Conservation (phyloP, 2,329 filamentous ascomycete species). For the Aspergillus japonicus region DNA sequence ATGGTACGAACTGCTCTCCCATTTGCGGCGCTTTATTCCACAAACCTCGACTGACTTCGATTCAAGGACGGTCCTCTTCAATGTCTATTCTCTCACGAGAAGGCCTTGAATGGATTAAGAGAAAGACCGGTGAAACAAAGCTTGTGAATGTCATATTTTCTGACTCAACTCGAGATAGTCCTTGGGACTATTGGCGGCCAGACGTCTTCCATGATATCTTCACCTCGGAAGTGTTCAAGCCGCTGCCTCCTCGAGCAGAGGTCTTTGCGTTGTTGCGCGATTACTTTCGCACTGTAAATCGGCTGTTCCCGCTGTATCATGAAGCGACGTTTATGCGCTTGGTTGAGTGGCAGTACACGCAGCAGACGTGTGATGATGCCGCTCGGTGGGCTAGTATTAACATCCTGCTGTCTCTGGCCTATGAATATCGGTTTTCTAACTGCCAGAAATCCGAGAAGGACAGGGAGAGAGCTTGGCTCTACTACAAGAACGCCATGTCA, state of each 20-base stretch:
- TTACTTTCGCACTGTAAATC: slow-evolving; percentile 95
- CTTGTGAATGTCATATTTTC: slow-evolving; percentile 86
- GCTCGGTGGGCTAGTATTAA: slow-evolving; percentile 98
- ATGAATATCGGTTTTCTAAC: slow-evolving; percentile 86
- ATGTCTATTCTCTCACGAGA: slow-evolving; percentile 96
- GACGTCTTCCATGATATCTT: slow-evolving; percentile 93
- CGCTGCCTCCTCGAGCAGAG: slow-evolving; percentile 78
- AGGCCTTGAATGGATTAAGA: slow-evolving; percentile 94
- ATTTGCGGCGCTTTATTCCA: neutral
- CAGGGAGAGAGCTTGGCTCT: slow-evolving; percentile 86
- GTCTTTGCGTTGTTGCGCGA: slow-evolving; percentile 81
- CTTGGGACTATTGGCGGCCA: slow-evolving; percentile 94
- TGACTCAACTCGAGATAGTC: slow-evolving; percentile 78
- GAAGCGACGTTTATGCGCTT: slow-evolving; percentile 95
- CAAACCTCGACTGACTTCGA: neutral
- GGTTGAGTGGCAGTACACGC: slow-evolving; percentile 87
- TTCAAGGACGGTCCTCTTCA: slow-evolving; percentile 78
- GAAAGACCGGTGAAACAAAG: slow-evolving; percentile 86
- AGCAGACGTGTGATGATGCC: slow-evolving; percentile 85
- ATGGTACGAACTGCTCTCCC: slow-evolving; percentile 39
- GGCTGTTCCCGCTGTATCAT: slow-evolving; percentile 93
- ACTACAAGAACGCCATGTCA: slow-evolving; percentile 92
- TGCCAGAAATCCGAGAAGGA: slow-evolving; percentile 83
- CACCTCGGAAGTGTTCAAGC: slow-evolving; percentile 73
- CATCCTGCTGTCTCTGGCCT: slow-evolving; percentile 81